A percentile compares a stretch with the other conserved stretches of the same genome.
These are phyloP conservation scores for Neurospora terricola DNA, from an alignment of 495 filamentous ascomycete genomes.

Conservation along the genomic window DNA sequence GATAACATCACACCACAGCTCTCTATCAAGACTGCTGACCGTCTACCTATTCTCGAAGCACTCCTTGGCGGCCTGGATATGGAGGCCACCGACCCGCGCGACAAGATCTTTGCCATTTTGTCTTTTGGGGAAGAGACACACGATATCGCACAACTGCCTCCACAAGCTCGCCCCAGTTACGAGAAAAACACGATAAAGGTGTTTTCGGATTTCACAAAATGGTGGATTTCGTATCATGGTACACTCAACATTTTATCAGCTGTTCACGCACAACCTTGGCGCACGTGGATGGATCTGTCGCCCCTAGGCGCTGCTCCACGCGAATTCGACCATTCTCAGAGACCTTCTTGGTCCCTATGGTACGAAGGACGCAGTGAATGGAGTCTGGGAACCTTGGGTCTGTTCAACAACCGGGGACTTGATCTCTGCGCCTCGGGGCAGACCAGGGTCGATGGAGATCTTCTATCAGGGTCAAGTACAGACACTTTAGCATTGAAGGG, in stretches of 20 bases:
- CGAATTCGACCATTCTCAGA: background rate
- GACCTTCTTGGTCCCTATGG: background rate
- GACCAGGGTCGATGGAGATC: background rate
- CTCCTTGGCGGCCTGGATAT: slow-evolving; percentile 1
- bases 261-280: slow-evolving; percentile 1
- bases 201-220: slow-evolving; percentile 2
- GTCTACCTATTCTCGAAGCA: slow-evolving; percentile 1
- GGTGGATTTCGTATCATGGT: slow-evolving; percentile 4
- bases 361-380: slow-evolving; percentile 1
- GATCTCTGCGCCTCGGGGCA: background rate
- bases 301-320: background rate
- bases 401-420: background rate
- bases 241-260: slow-evolving; percentile 3
- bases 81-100: slow-evolving; percentile 5
- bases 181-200: background rate
- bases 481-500: background rate
- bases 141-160: background rate
- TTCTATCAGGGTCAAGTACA: background rate
- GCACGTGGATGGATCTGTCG: background rate
- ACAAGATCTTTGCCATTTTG: slow-evolving; percentile 5
- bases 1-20: background rate
- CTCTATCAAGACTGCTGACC: background rate
- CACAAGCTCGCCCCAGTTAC: slow-evolving; percentile 1
- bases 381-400: background rate
- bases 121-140: slow-evolving; percentile 5